Evolutionary conservation across 2,329 filamentous ascomycete genomes (phyloP).

Genomic region (Cyphellophora attinorum): DNA sequence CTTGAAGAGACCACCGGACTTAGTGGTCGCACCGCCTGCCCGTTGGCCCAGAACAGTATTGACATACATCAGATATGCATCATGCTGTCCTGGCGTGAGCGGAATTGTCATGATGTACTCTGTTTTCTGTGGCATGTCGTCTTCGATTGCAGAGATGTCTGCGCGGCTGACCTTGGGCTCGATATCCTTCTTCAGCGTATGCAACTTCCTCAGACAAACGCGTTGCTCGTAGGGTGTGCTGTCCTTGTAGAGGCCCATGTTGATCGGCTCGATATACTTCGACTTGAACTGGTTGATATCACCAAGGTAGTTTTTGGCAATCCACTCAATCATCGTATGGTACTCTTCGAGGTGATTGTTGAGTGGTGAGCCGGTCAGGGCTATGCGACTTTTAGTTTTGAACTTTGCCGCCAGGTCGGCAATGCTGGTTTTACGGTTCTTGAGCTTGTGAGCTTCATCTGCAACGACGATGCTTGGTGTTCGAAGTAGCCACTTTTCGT

Average conservation of each 20-base stretch:
- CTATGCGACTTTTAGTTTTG: slow-evolving; percentile 61
- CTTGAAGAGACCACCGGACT: slow-evolving; percentile 32
- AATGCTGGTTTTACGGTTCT: slow-evolving; percentile 51
- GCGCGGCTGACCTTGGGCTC: slow-evolving; percentile 69
- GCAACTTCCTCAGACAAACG: slow-evolving; percentile 55
- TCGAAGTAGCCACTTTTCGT: slow-evolving; percentile 44
- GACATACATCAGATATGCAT: slow-evolving; percentile 51
- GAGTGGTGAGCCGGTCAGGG: slow-evolving; percentile 77
- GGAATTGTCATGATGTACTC: slow-evolving; percentile 75
- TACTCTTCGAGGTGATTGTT: slow-evolving; percentile 80
- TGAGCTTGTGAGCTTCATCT: slow-evolving; percentile 76
- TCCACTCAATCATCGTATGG: slow-evolving; percentile 79
- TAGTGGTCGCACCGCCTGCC: slow-evolving; percentile 20
- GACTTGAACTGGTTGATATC: slow-evolving; percentile 55
- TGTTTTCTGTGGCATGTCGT: slow-evolving; percentile 61
- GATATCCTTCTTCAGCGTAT: slow-evolving; percentile 61
- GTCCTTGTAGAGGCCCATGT: slow-evolving; percentile 58
- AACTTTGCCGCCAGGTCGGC: slow-evolving; percentile 50
- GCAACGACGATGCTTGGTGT: slow-evolving; percentile 65
- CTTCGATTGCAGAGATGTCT: slow-evolving; percentile 57
- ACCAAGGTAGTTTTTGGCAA: slow-evolving; percentile 70
- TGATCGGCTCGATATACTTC: slow-evolving; percentile 65
- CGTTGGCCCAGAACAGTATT: slow-evolving; percentile 26
- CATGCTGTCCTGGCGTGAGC: slow-evolving; percentile 55
- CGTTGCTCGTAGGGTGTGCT: slow-evolving; percentile 49